A percentile compares a stretch with the other conserved stretches of the same genome.
Evolutionary conservation across 1,284 basidiomycete species (phyloP).

Genomic region (Tilletia caries): DNA sequence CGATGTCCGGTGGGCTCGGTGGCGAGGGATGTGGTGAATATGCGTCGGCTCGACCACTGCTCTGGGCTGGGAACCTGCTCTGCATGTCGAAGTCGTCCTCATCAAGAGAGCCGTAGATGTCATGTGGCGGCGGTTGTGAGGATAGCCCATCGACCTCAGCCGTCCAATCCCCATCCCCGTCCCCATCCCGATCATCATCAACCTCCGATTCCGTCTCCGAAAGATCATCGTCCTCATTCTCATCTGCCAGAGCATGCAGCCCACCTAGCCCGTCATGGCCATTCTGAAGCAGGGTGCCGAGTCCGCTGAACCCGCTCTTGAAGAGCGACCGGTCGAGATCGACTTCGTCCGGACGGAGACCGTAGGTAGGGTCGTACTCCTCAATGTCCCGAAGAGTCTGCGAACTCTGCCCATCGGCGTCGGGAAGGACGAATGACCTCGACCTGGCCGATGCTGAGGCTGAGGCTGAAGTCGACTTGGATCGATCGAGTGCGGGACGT

Average conservation of each 20-base stretch:
- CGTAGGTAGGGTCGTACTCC: conserved; percentile 92
- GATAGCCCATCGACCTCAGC: not conserved
- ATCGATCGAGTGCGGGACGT: too few relatives aligned
- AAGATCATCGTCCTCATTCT: not conserved
- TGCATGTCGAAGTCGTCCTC: too few relatives aligned
- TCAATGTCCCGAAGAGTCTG: conserved; percentile 61
- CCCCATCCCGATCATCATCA: not conserved
- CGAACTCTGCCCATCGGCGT: not conserved
- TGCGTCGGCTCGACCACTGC: not conserved
- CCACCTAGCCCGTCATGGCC: conserved; percentile 20
- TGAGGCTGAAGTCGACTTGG: not conserved
- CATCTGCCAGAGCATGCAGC: conserved; percentile 12
- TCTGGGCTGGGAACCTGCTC: too few relatives aligned
- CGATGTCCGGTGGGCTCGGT: conserved; percentile 18
- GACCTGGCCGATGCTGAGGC: not conserved
- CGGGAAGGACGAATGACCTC: not conserved
- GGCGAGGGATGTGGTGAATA: conserved; percentile 8
- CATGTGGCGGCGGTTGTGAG: not conserved
- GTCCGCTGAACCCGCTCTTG: conserved; percentile 68
- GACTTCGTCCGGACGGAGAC: conserved; percentile 67
- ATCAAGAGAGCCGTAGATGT: not conserved
- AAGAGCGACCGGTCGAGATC: conserved; percentile 65
- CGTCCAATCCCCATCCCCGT: conserved; percentile 8
- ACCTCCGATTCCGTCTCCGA: too few relatives aligned
- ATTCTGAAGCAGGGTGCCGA: conserved; percentile 56